These are phyloP conservation scores for Apiospora sp. DNA, from an alignment of 2,329 filamentous ascomycete genomes.

Conservation along the genomic window DNA sequence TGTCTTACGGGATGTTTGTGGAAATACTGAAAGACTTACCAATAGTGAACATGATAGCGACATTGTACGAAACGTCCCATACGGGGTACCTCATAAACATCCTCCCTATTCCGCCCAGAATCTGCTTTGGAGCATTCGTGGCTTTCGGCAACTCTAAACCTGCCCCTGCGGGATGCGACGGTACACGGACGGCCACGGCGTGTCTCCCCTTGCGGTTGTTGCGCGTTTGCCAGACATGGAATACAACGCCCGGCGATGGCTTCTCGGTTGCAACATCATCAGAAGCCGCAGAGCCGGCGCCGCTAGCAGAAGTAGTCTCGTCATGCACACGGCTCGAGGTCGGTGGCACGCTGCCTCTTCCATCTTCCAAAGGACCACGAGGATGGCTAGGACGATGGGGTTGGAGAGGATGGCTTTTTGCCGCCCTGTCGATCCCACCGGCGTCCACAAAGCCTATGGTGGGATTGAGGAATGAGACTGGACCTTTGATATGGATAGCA, in stretches of 20 bases:
- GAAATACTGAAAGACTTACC: slow-evolving; percentile 35
- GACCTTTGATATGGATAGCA: neutral
- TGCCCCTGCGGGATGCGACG: slow-evolving; percentile 29
- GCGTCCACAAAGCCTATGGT: slow-evolving; percentile 24
- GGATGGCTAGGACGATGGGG: neutral
- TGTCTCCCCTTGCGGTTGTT: slow-evolving; percentile 54
- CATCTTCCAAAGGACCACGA: neutral
- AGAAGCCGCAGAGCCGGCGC: neutral
- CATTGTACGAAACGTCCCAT: slow-evolving; percentile 53
- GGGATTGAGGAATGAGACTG: slow-evolving; percentile 27
- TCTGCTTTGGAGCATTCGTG: slow-evolving; percentile 38
- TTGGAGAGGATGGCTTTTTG: neutral
- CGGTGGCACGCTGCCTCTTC: neutral
- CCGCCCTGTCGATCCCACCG: neutral
- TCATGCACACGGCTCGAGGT: neutral
- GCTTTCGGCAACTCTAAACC: slow-evolving; percentile 11
- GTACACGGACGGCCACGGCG: slow-evolving; percentile 38
- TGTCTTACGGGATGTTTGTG: no score
- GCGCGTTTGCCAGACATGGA: slow-evolving; percentile 50
- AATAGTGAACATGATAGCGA: slow-evolving; percentile 49
- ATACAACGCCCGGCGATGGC: slow-evolving; percentile 30
- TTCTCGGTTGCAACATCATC: neutral
- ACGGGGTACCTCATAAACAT: slow-evolving; percentile 48
- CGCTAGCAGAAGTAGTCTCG: neutral
- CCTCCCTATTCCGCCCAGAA: slow-evolving; percentile 41